phyloP scores from a whole-genome alignment of 2,329 filamentous ascomycete genomes.

The Pseudogymnoascus sp. region DNA sequence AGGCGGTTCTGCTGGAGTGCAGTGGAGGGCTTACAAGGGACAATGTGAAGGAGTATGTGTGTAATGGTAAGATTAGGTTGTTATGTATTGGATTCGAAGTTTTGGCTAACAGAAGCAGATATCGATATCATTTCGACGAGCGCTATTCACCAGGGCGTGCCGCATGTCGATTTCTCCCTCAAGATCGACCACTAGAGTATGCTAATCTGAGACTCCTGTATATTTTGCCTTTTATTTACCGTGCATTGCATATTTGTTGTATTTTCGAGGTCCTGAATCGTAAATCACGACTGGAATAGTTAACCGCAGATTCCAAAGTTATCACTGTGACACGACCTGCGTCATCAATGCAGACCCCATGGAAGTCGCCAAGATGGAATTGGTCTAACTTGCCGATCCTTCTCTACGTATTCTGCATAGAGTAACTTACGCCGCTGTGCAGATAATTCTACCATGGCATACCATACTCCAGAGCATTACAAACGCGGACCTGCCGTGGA shows the following conservation, averaged over 20 bases:
- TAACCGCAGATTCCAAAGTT: not conserved
- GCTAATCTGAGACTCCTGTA: not conserved
- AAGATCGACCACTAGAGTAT: slow-evolving; percentile 57
- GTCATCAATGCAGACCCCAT: not conserved
- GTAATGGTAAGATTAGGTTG: slow-evolving; percentile 47
- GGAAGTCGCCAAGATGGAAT: not conserved
- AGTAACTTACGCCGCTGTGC: not conserved
- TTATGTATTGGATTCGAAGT: slow-evolving; percentile 16
- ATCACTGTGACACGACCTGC: not conserved
- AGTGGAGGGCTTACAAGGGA: slow-evolving; percentile 80
- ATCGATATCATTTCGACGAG: slow-evolving; percentile 95
- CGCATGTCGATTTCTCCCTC: slow-evolving; percentile 90
- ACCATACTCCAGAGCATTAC: not conserved
- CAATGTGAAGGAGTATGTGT: slow-evolving; percentile 77
- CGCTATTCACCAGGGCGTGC: slow-evolving; percentile 90
- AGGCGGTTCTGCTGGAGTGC: slow-evolving; percentile 77
- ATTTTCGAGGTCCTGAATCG: not conserved
- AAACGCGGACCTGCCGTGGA: not conserved
- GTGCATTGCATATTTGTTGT: not conserved
- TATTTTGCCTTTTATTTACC: not conserved
- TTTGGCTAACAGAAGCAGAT: slow-evolving; percentile 41
- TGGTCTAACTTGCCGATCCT: not conserved
- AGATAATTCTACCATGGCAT: not conserved
- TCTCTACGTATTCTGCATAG: not conserved
- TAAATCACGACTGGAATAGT: not conserved